Conservation (phyloP, 139 green algal genomes). For the Trebouxia sp. region DNA sequence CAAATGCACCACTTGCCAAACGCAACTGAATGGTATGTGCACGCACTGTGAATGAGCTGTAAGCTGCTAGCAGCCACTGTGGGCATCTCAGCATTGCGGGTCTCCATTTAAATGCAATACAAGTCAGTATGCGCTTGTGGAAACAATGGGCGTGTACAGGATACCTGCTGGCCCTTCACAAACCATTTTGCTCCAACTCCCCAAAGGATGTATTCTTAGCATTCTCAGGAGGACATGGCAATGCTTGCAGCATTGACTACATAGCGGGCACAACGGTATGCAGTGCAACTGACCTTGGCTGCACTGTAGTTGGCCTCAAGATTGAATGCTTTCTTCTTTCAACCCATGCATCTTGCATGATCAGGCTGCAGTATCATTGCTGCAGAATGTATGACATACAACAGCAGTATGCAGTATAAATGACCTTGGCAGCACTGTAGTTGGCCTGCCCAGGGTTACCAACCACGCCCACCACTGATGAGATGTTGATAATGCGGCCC, state of each 20-base stretch:
- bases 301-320: not conserved
- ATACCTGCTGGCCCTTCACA: too few species aligned
- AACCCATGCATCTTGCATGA: not conserved
- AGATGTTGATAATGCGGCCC: slow-evolving; percentile 98
- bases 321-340: not conserved
- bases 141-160: too few species aligned
- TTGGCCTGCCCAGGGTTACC: slow-evolving; percentile 95
- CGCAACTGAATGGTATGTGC: too few species aligned
- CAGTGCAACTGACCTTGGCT: not conserved
- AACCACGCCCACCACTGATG: slow-evolving; percentile 92
- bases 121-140: too few species aligned
- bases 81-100: too few species aligned
- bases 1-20: too few species aligned
- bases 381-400: not conserved
- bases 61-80: too few species aligned
- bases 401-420: not conserved
- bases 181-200: too few species aligned
- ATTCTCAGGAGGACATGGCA: too few species aligned
- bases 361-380: not conserved
- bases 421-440: slow-evolving; percentile 84
- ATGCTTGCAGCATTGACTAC: not conserved
- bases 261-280: not conserved
- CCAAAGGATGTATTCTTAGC: too few species aligned
- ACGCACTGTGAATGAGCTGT: too few species aligned
- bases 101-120: too few species aligned